Evolutionary conservation across 768 basidiomycete genomes (phyloP).

Genomic region (Paxillus ammoniavirescens): DNA sequence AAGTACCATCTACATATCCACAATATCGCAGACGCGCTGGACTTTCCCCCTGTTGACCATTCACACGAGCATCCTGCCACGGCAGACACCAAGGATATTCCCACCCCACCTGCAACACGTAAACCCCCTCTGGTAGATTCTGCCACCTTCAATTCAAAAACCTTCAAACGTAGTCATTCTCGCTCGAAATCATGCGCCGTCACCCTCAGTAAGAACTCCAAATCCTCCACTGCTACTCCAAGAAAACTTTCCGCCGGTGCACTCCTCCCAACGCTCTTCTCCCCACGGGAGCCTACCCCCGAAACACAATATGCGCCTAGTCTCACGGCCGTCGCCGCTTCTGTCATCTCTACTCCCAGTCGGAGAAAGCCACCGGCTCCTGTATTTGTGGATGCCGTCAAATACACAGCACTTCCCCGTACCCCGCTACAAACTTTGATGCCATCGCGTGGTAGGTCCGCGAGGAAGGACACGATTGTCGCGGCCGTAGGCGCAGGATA

Average conservation of each 20-base stretch:
- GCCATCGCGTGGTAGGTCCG: constrained; percentile 18
- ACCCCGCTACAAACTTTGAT: neutral
- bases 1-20: constrained; percentile 58
- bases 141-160: neutral
- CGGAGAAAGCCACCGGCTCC: neutral
- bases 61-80: neutral
- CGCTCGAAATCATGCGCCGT: constrained; percentile 19
- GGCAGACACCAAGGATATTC: neutral
- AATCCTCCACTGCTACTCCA: neutral
- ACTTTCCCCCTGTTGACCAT: neutral
- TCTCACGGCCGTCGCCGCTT: constrained; percentile 12
- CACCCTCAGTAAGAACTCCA: neutral
- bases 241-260: constrained; percentile 17
- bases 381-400: neutral
- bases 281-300: constrained; percentile 4
- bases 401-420: neutral
- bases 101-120: neutral
- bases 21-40: constrained; percentile 41
- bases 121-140: constrained; percentile 1
- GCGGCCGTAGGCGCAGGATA: constrained; percentile 1
- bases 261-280: constrained; percentile 15
- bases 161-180: constrained; percentile 7
- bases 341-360: constrained; percentile 3
- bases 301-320: constrained; percentile 5
- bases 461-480: constrained; percentile 10